phyloP scores from a whole-genome alignment of 768 basidiomycete genomes.

The Kwoniella sp. region DNA sequence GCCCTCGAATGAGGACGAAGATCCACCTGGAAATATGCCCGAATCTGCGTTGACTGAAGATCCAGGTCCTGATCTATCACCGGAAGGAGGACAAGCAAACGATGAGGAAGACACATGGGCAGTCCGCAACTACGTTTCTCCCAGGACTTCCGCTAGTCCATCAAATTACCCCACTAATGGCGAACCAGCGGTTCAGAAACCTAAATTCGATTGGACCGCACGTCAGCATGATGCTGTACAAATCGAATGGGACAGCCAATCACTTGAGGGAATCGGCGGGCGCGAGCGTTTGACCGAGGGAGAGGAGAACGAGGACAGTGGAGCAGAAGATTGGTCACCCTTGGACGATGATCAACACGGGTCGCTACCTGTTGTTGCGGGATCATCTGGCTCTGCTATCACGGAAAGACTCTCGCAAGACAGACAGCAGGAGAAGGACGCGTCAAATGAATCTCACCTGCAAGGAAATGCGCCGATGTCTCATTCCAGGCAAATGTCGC shows the following conservation, averaged over 20 bases:
- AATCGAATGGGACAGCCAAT: constrained; percentile 39
- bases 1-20: too few species aligned
- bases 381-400: too few species aligned
- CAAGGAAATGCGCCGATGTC: not conserved
- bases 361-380: too few species aligned
- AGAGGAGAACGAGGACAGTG: not conserved
- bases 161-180: not conserved
- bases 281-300: not conserved
- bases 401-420: too few species aligned
- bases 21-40: too few species aligned
- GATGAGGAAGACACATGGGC: constrained; percentile 15
- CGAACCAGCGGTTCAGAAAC: not conserved
- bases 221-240: constrained; percentile 33
- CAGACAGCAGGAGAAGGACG: not conserved
- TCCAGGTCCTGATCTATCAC: too few species aligned
- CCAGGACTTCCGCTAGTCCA: not conserved
- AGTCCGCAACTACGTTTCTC: constrained; percentile 4
- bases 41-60: too few species aligned
- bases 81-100: not conserved
- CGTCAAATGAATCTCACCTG: not conserved
- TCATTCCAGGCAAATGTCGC: not conserved
- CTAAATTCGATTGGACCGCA: constrained; percentile 32
- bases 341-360: not conserved
- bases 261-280: not conserved
- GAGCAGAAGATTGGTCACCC: not conserved